A percentile compares a stretch with the other conserved stretches of the same genome.
phyloP scores from a whole-genome alignment of 1,284 basidiomycete species.

The Polyporus tsugae region DNA sequence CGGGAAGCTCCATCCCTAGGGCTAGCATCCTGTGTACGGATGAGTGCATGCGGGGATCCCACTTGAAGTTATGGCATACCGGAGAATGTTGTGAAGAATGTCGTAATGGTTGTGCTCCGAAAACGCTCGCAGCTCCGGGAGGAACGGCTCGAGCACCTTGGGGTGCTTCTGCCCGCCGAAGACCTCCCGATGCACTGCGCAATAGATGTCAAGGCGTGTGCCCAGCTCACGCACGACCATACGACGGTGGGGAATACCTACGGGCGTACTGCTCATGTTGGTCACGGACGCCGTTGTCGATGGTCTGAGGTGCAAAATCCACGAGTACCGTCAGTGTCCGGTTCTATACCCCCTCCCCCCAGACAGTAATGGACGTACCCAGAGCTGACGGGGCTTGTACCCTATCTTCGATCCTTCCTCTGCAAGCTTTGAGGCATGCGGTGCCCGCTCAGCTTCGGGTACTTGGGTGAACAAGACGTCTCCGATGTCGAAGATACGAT shows the following conservation, averaged over 20 bases:
- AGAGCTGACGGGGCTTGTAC: constrained; percentile 58
- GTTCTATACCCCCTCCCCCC: constrained; percentile 42
- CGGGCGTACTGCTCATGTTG: constrained; percentile 49
- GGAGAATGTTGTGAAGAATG: constrained; percentile 36
- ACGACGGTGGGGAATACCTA: not conserved
- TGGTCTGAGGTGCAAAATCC: constrained; percentile 32
- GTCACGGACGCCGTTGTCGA: constrained; percentile 47
- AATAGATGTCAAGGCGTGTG: not conserved
- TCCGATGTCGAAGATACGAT: constrained; percentile 64
- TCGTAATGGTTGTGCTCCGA: constrained; percentile 41
- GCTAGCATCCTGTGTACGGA: constrained; percentile 20
- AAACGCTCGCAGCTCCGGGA: constrained; percentile 51
- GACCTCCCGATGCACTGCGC: constrained; percentile 10
- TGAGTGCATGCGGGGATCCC: not conserved
- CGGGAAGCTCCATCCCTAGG: constrained; percentile 31
- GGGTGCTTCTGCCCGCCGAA: constrained; percentile 40
- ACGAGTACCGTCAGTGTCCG: not conserved
- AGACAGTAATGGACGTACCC: constrained; percentile 43
- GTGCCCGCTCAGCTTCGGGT: constrained; percentile 57
- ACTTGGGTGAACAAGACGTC: constrained; percentile 63
- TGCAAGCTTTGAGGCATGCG: constrained; percentile 53
- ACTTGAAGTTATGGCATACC: constrained; percentile 26
- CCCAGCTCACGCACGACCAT: not conserved
- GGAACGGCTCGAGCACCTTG: constrained; percentile 45
- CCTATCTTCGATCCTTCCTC: constrained; percentile 56